Evolutionary conservation across 1,284 basidiomycete genomes (phyloP), one percentile per base, ranked within the genome.

Genomic region (Sporisorium iseilematis-ciliati): DNA sequence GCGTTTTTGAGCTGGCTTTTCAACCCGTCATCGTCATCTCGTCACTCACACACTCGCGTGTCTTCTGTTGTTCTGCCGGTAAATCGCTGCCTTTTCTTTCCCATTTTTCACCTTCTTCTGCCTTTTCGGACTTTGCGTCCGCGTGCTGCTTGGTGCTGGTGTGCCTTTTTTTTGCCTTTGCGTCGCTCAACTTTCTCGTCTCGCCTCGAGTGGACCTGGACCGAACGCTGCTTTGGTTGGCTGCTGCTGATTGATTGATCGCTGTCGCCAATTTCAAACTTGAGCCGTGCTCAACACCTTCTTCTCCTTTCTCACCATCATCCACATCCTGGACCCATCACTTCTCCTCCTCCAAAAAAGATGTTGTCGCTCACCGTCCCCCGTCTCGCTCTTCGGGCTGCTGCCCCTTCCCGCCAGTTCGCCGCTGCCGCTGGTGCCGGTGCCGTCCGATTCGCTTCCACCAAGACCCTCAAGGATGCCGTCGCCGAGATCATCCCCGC

Each of bases 351-450:
- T 48, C 50, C 35, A 23, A 43, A 52, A 4, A 73, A 38, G 53
- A 84, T 84, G 82, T 73, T 84, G 67, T 80, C 81, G 60, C 74
- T 84, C 72, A 72, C 78, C 63, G 67, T 84, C 43, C 78, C 81
- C 57, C 82, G 82, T 43, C 70, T 77, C 49, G 80, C 82, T 56
- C 76, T 84, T 26, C 63, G 82, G 35, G 75, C 81, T 50, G 78
- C 78, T 46, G 73, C 78, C 45, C 80, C 80, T 20, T 57, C 80
- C 21, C 78, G 81, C 65, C 82, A 84, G 77, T 82, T 79, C 58
- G 82, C 82, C 53, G 71, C 67, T 49, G 77, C 77, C 41, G 73
- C 78, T 43, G 77, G 79, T 49, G 61, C 66, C 35, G 65, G 75
- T 53, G 43, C 69, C 42, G 77, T 82, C 59, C 80, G 83, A 54